Base-by-base conservation (phyloP, 768 basidiomycete species). In the Termitomyces sp. region DNA sequence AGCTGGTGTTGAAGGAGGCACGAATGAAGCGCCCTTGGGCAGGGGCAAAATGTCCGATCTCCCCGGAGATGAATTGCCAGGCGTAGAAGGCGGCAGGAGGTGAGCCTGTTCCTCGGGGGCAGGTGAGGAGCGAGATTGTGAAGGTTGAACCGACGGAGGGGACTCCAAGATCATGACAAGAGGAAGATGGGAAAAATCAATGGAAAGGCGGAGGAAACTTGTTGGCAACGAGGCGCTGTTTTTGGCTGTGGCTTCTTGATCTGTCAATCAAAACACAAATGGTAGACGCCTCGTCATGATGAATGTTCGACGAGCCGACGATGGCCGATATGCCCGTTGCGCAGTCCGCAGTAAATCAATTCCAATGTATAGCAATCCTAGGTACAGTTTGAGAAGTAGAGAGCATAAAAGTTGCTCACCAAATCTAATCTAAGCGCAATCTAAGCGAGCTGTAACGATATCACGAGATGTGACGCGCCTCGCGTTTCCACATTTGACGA, bases 401-500 rank as follows among this genome's bases (percentile, higher is more conserved):
- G n/a, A n/a, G n/a, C n/a, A n/a, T n/a, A n/a, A n/a, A n/a, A n/a
- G n/a, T n/a, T n/a, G n/a, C n/a, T n/a, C n/a, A n/a, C n/a, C n/a
- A n/a, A n/a, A 38, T 45, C 18, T 18, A 29, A 53, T 53, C 31
- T 23, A 40, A n/a, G n/a, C n/a, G n/a, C n/a, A n/a, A n/a, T n/a
- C n/a, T n/a, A n/a, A n/a, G 20, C 38, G 46, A 22, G 13, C 27
- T 35, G 60, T 59, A 50, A 62, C 60, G n/a, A 10, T 27, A 47
- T 56, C 59, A 62, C 59, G 58, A 36, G 59, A 55, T 48, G 62
- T 63, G 62, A 63, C 58, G 31, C 27, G 1, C 18, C 35, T 59
- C 53, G 53, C 47, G 55, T 54, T n/a, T n/a, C 22, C 5, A 18
- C 22, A 51, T 18, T 48, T 31, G 31, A 48, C 53, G 45, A 83